phyloP scores from a whole-genome alignment of 305 asterid genomes.

The Fraxinus paxiana region DNA sequence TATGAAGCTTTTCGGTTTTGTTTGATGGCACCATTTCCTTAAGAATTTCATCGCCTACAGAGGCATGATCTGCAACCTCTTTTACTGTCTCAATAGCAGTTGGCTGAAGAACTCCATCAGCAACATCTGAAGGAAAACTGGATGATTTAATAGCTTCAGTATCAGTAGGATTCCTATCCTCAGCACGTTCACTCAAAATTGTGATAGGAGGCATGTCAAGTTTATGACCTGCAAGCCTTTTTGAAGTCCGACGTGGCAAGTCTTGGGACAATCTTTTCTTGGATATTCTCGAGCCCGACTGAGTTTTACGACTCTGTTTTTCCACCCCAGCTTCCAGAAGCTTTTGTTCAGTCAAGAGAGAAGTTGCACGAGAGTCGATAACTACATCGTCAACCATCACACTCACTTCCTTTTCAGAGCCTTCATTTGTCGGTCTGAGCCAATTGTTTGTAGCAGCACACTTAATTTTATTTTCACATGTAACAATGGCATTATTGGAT shows the following conservation, averaged over 20 bases:
- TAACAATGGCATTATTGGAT: slow-evolving; percentile 3
- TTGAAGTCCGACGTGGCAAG: slow-evolving; percentile 34
- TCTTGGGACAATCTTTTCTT: slow-evolving; percentile 20
- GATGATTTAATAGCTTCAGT: slow-evolving; percentile 18
- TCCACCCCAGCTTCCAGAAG: slow-evolving; percentile 21
- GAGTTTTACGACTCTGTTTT: slow-evolving; percentile 10
- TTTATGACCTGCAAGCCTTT: slow-evolving; percentile 35
- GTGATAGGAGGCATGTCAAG: slow-evolving; percentile 26
- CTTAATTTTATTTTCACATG: slow-evolving; percentile 18
- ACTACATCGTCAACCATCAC: slow-evolving; percentile 9
- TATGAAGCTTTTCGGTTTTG: slow-evolving; percentile 20
- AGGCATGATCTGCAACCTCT: slow-evolving; percentile 14
- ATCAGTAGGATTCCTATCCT: slow-evolving; percentile 23
- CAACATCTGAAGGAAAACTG: not conserved
- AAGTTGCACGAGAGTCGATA: slow-evolving; percentile 10
- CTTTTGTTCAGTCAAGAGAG: slow-evolving; percentile 25
- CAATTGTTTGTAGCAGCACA: slow-evolving; percentile 17
- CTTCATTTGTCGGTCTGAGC: slow-evolving; percentile 19
- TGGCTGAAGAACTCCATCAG: slow-evolving; percentile 26
- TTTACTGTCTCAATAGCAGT: slow-evolving; percentile 22
- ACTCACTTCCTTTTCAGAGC: slow-evolving; percentile 18
- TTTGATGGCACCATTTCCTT: slow-evolving; percentile 21
- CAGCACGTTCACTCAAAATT: slow-evolving; percentile 34
- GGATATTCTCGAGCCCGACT: slow-evolving; percentile 17
- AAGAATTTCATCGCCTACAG: slow-evolving; percentile 20